Evolutionary conservation across 306 rosid genomes (phyloP).

Genomic region (Adenanthera pavonina): DNA sequence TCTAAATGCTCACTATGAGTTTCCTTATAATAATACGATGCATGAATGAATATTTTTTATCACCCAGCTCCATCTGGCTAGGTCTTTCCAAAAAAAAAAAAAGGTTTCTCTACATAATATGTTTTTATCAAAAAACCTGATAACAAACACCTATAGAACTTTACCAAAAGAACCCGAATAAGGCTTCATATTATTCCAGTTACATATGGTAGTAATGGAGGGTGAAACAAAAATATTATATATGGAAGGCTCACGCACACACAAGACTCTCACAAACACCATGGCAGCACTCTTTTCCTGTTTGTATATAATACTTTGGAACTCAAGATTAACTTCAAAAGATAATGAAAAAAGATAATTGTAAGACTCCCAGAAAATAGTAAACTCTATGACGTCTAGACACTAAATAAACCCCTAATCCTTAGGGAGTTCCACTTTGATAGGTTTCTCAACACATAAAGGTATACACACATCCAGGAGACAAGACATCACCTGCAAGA

Average conservation of each 20-base stretch:
- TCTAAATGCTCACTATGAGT: background rate
- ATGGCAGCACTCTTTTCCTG: background rate
- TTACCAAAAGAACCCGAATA: background rate
- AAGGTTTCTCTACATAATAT: background rate
- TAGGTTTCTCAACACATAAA: background rate
- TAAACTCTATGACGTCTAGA: background rate
- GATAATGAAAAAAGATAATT: background rate
- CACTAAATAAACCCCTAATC: background rate
- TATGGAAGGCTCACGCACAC: background rate
- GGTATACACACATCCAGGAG: background rate
- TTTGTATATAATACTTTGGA: background rate
- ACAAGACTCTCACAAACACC: background rate
- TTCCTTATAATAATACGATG: background rate
- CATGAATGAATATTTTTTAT: background rate
- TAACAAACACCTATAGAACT: background rate
- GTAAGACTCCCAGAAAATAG: background rate
- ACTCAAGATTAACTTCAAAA: background rate
- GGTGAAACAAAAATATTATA: background rate
- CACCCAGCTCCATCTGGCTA: too few relatives aligned
- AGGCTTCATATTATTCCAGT: background rate
- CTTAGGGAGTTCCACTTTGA: background rate
- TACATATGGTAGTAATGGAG: background rate
- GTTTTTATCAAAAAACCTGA: background rate
- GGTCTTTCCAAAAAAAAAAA: background rate
- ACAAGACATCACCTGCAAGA: background rate